A percentile compares a stretch with the other conserved stretches of the same genome.
phyloP scores from a whole-genome alignment of 1,284 basidiomycete species.

The Fomitopsis palustris region DNA sequence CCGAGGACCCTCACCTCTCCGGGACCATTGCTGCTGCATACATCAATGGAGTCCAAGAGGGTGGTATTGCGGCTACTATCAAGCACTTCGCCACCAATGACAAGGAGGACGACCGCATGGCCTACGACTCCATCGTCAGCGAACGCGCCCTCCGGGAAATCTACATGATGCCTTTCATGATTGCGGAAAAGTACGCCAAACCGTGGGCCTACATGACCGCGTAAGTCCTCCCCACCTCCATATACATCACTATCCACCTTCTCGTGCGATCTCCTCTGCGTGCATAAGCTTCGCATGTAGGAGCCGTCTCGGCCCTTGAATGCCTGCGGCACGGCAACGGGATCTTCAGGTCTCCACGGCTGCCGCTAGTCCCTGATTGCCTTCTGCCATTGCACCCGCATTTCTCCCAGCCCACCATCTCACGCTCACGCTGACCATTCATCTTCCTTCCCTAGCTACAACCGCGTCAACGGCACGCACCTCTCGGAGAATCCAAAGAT shows the following conservation, averaged over 20 bases:
- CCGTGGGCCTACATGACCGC: constrained; percentile 76
- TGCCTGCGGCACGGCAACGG: background rate
- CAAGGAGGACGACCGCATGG: constrained; percentile 68
- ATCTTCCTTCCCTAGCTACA: constrained; percentile 42
- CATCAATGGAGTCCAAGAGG: constrained; percentile 68
- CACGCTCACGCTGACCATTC: background rate
- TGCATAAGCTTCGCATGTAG: background rate
- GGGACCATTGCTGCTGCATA: constrained; percentile 70
- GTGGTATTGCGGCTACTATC: constrained; percentile 68
- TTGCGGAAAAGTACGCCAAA: constrained; percentile 67
- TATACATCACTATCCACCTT: background rate
- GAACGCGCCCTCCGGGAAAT: constrained; percentile 77
- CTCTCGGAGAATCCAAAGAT: constrained; percentile 64
- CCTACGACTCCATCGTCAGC: constrained; percentile 57
- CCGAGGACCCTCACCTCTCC: constrained; percentile 75
- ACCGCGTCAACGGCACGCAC: constrained; percentile 71
- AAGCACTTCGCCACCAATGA: constrained; percentile 76
- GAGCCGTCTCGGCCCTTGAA: background rate
- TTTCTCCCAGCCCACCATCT: background rate
- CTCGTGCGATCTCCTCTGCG: background rate
- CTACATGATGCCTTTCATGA: constrained; percentile 74
- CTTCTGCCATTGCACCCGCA: background rate
- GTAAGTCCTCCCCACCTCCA: constrained; percentile 34
- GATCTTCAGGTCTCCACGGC: background rate
- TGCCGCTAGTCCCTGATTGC: background rate